Base-by-base conservation (phyloP, 305 asterid genomes). In the Rubia balearica region DNA sequence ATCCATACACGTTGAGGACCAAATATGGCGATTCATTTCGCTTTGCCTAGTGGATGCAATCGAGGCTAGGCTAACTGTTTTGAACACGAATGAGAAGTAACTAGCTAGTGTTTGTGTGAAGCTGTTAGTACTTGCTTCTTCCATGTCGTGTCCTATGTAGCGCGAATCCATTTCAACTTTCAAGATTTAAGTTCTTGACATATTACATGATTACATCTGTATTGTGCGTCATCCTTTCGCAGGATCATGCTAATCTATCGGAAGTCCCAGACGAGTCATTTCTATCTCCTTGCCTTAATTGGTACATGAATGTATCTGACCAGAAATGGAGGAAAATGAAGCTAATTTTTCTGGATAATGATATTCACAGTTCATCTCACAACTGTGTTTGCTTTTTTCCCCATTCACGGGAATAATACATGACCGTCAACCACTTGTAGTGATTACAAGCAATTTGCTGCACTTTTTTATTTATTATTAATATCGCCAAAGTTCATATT, bases 1-100 rank as follows among this genome's bases (percentile, higher is more conserved):
- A 84, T 21, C 81, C 83, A n/a, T 89, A 86, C 83, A 86, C 75
- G 75, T 75, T 88, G 78, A 85, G 89, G 85, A 80, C 78, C 90
- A 93, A 86, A 73, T 86, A 83, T 64, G 85, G 91, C 14, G 96
- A 85, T 38, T 9, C 87, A 4, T 87, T 78, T 73, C 89, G 84
- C 40, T 85, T 65, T 30, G 46, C 16, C 19, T 10, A n/a, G 19
- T 21, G 46, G 22, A 5, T 17, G 5, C 24, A 53, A 16, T 6
- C 24, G 59, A 53, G 8, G 59, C 59, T 53, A 53, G 59, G 22
- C 9, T 53, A n/a, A 6, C 24, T 17, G 59, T 53, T 53, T 53
- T 53, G 59, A 22, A n/a, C 59, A 53, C 10, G 59, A 53, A 53
- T 53, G 59, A 53, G 10, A 17, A 17, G 24, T 53, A 53, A 24